phyloP scores from a whole-genome alignment of 805 yeast genomes.

The Metschnikowia lunata region DNA sequence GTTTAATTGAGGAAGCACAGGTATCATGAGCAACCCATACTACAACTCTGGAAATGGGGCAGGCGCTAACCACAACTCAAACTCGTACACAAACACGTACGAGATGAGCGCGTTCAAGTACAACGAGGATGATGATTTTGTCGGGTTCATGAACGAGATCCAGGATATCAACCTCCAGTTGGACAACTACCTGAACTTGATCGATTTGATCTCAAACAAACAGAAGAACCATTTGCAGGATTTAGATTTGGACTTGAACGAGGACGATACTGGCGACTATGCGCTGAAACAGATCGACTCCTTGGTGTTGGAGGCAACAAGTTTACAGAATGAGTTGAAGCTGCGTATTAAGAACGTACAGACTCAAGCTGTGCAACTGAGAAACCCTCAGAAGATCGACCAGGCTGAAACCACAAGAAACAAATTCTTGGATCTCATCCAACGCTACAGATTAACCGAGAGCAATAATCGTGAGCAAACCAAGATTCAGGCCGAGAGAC shows the following conservation, averaged over 20 bases:
- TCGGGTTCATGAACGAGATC: conserved; percentile 58
- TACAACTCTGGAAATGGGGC: conserved; percentile 7
- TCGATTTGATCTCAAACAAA: conserved; percentile 63
- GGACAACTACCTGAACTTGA: conserved; percentile 63
- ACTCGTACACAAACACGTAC: conserved; percentile 12
- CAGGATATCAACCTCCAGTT: conserved; percentile 64
- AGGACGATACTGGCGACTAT: conserved; percentile 46
- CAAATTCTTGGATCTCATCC: conserved; percentile 80
- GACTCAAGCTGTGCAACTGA: conserved; percentile 51
- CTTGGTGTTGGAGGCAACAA: conserved; percentile 70
- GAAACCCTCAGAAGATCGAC: conserved; percentile 74
- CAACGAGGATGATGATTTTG: conserved; percentile 48
- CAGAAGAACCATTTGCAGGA: conserved; percentile 72
- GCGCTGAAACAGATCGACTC: conserved; percentile 73
- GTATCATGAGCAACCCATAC: conserved; percentile 35
- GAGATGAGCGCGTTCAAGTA: conserved; percentile 16
- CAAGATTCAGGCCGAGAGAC: conserved; percentile 85
- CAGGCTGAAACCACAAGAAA: conserved; percentile 89
- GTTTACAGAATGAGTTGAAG: conserved; percentile 72
- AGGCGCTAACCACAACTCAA: conserved; percentile 5
- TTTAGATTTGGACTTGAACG: conserved; percentile 66
- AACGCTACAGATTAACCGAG: conserved; percentile 81
- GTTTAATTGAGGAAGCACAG: too few species aligned
- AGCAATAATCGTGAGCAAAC: conserved; percentile 81
- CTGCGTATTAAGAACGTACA: conserved; percentile 73